Percentiles rank a stretch among this genome's conserved stretches.
These are phyloP conservation scores for Malassezia equina DNA, from an alignment of 1,284 basidiomycete species.

Conservation along the genomic window DNA sequence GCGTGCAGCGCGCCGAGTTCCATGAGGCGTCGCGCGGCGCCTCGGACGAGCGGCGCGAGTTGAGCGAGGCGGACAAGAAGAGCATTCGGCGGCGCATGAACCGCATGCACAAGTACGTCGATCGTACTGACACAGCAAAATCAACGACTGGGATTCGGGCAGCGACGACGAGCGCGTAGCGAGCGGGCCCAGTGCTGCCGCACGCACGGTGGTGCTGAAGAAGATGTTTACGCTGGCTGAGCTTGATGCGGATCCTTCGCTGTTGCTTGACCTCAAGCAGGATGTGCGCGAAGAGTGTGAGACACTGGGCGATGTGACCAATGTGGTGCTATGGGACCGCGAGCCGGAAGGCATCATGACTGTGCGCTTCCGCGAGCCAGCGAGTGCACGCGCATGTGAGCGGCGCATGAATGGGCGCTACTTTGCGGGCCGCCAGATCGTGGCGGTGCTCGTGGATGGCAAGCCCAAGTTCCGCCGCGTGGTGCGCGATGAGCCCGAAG, in stretches of 20 bases:
- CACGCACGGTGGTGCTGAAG: constrained; percentile 27
- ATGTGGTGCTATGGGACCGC: constrained; percentile 90
- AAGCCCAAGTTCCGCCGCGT: constrained; percentile 62
- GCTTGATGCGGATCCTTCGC: constrained; percentile 71
- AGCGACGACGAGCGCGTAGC: constrained; percentile 14
- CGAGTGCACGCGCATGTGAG: constrained; percentile 60
- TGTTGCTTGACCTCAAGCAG: constrained; percentile 85
- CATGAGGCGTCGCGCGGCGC: not conserved
- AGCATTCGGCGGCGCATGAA: constrained; percentile 11
- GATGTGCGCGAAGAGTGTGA: constrained; percentile 92
- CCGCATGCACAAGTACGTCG: constrained; percentile 15
- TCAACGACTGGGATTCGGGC: constrained; percentile 41
- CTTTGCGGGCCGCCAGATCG: constrained; percentile 73
- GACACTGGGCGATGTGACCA: constrained; percentile 79
- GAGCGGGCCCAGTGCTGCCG: not conserved
- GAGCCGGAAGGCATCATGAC: constrained; percentile 92
- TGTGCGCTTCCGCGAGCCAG: constrained; percentile 78
- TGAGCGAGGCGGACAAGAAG: constrained; percentile 16
- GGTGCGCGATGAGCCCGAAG: constrained; percentile 19
- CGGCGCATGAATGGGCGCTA: constrained; percentile 93
- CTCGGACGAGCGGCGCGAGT: not conserved
- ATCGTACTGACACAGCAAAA: constrained; percentile 21
- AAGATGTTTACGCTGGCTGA: constrained; percentile 88
- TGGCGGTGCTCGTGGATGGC: constrained; percentile 69
- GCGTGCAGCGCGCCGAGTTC: constrained; percentile 75